Base-by-base conservation (phyloP, 164 flowering plant species). In the Litsea cubeba region DNA sequence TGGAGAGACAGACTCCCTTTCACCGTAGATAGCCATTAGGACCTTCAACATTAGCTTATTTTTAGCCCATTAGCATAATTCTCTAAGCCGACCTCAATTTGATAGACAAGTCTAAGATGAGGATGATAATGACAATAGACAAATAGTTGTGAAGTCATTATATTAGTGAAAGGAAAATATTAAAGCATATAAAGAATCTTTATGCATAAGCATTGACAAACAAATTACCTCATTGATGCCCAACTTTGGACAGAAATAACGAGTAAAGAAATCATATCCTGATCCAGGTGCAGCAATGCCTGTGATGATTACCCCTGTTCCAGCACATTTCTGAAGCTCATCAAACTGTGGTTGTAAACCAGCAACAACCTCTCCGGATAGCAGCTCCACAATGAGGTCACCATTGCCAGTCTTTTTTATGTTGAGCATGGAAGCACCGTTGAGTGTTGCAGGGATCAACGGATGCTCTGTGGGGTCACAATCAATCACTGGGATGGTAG, bases 221-320 rank as follows among this genome's bases (percentile, higher is more conserved):
- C 24, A 32, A 20, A 32, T 70, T 82, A 90, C 94, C 91, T 88
- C 95, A 54, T 81, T 73, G 32, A 90, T 30, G 12, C 90, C 91
- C 12, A 69, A 54, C 50, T 87, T 86, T 14, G 95, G 92, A 71
- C 79, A 81, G 83, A 90, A 90, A 79, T 76, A 84, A 49, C 92
- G 83, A 77, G 87, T 87, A 66, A 72, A 74, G 62, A 86, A 88
- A 76, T 88, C 92, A 80, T 84, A 90, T 15, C 83, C 88, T 40
- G 92, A 86, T 49, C 77, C 91, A 22, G 79, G 75, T 0, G 86
- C 76, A 64, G 90, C 88, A 74, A 26, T 70, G 12, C 84, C 92
- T 51, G 92, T 81, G 8, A 90, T 80, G 51, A 87, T 79, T 12
- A 90, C 32, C 46, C 90, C 90, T 69, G 78, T 78, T 25, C 87